Evolutionary conservation across 2,329 filamentous ascomycete species (phyloP).

Genomic region (Corinectria fuckeliana): DNA sequence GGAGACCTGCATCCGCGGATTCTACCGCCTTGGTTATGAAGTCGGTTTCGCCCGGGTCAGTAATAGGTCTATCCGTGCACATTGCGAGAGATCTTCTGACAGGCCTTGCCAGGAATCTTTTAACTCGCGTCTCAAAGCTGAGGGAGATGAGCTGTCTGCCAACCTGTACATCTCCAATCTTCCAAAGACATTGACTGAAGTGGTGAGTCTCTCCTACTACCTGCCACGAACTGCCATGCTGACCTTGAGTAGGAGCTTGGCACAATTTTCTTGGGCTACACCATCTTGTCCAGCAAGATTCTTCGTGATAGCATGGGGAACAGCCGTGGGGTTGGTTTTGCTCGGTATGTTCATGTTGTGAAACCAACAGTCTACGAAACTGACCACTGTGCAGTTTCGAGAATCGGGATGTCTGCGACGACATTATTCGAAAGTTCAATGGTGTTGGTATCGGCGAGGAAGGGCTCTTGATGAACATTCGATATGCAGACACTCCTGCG

Average conservation of each 20-base stretch:
- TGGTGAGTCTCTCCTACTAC: slow-evolving; percentile 60
- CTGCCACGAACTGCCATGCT: not conserved
- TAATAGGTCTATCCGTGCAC: slow-evolving; percentile 14
- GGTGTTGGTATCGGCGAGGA: slow-evolving; percentile 79
- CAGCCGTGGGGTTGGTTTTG: slow-evolving; percentile 96
- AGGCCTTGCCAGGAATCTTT: slow-evolving; percentile 79
- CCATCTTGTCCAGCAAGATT: slow-evolving; percentile 92
- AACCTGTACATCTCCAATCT: slow-evolving; percentile 99
- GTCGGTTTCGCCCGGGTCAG: slow-evolving; percentile 92
- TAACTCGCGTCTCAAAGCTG: slow-evolving; percentile 96
- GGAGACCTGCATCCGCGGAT: slow-evolving; percentile 94
- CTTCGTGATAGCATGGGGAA: slow-evolving; percentile 90
- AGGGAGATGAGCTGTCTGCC: slow-evolving; percentile 87
- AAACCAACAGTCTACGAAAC: not conserved
- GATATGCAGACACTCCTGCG: slow-evolving; percentile 94
- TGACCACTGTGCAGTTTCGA: slow-evolving; percentile 73
- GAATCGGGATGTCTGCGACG: slow-evolving; percentile 84
- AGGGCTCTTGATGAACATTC: slow-evolving; percentile 86
- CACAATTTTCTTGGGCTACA: slow-evolving; percentile 79
- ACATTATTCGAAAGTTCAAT: slow-evolving; percentile 86
- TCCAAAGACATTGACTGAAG: slow-evolving; percentile 89
- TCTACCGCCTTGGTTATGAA: slow-evolving; percentile 94
- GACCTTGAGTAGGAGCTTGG: slow-evolving; percentile 66
- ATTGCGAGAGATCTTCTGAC: slow-evolving; percentile 4
- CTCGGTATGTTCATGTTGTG: slow-evolving; percentile 69